Evolutionary conservation across 108 stramenopile genomes (phyloP).

Genomic region (Cyclostephanos invisitatus): DNA sequence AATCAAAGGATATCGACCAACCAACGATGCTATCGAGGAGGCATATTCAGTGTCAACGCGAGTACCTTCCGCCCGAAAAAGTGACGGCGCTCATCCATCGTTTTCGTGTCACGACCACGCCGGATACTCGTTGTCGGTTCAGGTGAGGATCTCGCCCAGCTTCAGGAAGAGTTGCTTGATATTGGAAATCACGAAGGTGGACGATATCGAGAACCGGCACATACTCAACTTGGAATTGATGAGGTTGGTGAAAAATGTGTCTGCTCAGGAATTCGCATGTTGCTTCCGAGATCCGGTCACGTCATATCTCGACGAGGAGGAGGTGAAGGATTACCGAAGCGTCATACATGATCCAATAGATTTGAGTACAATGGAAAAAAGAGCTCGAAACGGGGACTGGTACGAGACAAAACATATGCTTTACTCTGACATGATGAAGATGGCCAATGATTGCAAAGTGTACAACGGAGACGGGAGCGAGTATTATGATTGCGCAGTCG

Average conservation of each 20-base stretch:
- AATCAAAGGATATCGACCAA: slow-evolving; percentile 38
- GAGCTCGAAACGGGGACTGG: slow-evolving; percentile 80
- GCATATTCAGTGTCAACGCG: slow-evolving; percentile 3
- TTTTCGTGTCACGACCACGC: slow-evolving; percentile 26
- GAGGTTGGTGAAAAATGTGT: slow-evolving; percentile 69
- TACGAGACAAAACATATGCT: slow-evolving; percentile 84
- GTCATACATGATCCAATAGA: slow-evolving; percentile 90
- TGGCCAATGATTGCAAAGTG: slow-evolving; percentile 93
- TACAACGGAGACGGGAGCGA: slow-evolving; percentile 84
- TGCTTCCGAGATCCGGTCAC: slow-evolving; percentile 93
- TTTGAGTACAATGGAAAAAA: slow-evolving; percentile 82
- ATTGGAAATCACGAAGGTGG: slow-evolving; percentile 11
- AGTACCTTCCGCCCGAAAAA: background rate
- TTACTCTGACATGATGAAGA: slow-evolving; percentile 85
- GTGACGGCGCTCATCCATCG: slow-evolving; percentile 21
- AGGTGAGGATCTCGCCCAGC: slow-evolving; percentile 33
- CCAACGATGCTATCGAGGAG: slow-evolving; percentile 15
- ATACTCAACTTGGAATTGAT: slow-evolving; percentile 71
- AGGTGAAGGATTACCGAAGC: slow-evolving; percentile 88
- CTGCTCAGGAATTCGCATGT: slow-evolving; percentile 92
- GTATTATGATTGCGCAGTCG: slow-evolving; percentile 75
- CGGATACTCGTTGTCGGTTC: slow-evolving; percentile 17
- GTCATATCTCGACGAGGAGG: slow-evolving; percentile 48
- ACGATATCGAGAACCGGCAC: slow-evolving; percentile 56
- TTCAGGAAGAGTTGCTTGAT: slow-evolving; percentile 33